Evolutionary conservation across 2,329 filamentous ascomycete species (phyloP), one percentile per base, ranked within the genome.

Genomic region (Blastomyces gilchristii): DNA sequence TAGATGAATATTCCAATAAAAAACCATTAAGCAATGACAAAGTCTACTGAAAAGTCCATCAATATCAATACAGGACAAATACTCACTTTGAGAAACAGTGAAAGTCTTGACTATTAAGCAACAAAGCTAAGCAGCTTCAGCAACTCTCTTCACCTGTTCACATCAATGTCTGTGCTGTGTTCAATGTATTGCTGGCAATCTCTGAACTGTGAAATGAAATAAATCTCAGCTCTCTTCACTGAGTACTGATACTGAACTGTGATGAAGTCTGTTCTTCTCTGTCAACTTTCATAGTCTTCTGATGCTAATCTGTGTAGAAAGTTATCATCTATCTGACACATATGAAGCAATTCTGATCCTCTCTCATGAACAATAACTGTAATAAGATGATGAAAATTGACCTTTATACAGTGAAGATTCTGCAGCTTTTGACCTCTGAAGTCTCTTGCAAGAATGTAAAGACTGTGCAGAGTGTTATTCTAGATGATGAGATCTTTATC

Each of bases 171-270:
- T 65, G 67, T 50, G 60, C 65, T 59, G 70, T 69, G 41, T 77
- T 77, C 67, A 65, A 78, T 62, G 62, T 58, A 25, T 66, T 76
- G 31, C 66, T 72, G 9, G 61, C 66, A 59, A 71, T 77, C 31
- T 71, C 70, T 39, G 69, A 69, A 57, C 69, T 75, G 50, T 73
- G 69, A 68, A 66, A 65, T 60, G 69, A 69, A 60, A 72, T 76
- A 62, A 67, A 69, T 59, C 65, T 75, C 8, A 71, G 71, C 58
- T 68, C 66, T 16, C 67, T 69, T 39, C 64, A 71, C 58, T 69
- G 64, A 57, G 67, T 72, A 47, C 65, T 76, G 50, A 67, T 67
- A 1, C 61, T 71, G n/a, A 69, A 69, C 63, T 74, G 67, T 63
- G 65, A 74, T 62, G 67, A 76, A 64, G 71, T 76, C 67, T 67